These are phyloP conservation scores for Apophysomyces sp. DNA, from an alignment of 371 early-diverging fungal genomes.

Conservation along the genomic window DNA sequence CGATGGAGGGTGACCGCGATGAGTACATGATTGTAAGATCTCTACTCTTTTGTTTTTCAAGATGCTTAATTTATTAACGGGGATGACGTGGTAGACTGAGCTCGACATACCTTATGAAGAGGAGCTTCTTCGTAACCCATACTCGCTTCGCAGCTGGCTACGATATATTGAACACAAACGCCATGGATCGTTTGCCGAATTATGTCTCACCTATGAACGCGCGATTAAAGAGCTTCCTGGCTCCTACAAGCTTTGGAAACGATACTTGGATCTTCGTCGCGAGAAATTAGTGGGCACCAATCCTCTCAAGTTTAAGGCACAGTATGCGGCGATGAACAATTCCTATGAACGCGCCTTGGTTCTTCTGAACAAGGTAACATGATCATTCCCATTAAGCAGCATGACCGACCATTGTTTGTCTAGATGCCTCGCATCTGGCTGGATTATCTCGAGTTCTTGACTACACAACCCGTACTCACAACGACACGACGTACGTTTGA, in stretches of 20 bases:
- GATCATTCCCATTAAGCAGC: background rate
- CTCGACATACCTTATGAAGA: slow-evolving; percentile 87
- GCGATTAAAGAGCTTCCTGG: slow-evolving; percentile 88
- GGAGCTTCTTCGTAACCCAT: slow-evolving; percentile 86
- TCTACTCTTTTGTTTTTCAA: background rate
- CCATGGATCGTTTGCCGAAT: slow-evolving; percentile 37
- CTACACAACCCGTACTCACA: slow-evolving; percentile 72
- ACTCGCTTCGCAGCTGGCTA: slow-evolving; percentile 81
- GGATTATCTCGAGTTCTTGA: slow-evolving; percentile 71
- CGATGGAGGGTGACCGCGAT: slow-evolving; percentile 8
- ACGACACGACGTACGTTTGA: slow-evolving; percentile 86
- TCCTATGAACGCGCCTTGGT: slow-evolving; percentile 88
- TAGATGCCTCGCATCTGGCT: slow-evolving; percentile 88
- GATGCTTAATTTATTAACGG: no score
- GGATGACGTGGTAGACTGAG: slow-evolving; percentile 52
- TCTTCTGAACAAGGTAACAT: slow-evolving; percentile 72
- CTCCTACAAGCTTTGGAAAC: slow-evolving; percentile 95
- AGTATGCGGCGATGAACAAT: slow-evolving; percentile 65
- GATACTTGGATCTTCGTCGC: slow-evolving; percentile 77
- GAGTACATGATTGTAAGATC: slow-evolving; percentile 21
- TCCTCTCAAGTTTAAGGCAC: slow-evolving; percentile 49
- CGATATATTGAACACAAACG: slow-evolving; percentile 90
- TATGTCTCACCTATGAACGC: slow-evolving; percentile 81
- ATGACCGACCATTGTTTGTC: background rate
- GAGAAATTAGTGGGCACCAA: slow-evolving; percentile 50